Conservation (phyloP, 2,329 filamentous ascomycete species). For the Aspergillus sp. region DNA sequence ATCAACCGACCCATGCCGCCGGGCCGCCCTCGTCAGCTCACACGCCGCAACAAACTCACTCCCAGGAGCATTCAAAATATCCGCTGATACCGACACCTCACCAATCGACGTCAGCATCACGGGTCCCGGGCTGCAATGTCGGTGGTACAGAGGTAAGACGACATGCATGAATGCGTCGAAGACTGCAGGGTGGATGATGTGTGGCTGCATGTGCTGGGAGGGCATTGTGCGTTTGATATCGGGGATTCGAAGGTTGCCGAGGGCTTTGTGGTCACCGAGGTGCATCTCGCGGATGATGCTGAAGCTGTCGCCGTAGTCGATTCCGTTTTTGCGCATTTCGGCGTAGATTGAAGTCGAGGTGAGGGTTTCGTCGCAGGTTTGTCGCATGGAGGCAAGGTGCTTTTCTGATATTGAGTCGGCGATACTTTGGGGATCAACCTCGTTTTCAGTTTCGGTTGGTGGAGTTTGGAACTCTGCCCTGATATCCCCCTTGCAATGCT, state of each 20-base stretch:
- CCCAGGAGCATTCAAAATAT: not conserved
- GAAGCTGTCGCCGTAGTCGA: slow-evolving; percentile 9
- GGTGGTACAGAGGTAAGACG: slow-evolving; percentile 3
- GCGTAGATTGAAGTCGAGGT: not conserved
- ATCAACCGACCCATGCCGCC: slow-evolving; percentile 2
- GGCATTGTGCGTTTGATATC: slow-evolving; percentile 5
- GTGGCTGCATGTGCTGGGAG: not conserved
- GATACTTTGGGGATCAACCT: not conserved
- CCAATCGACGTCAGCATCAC: slow-evolving; percentile 3
- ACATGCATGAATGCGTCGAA: slow-evolving; percentile 13
- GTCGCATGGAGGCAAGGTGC: not conserved
- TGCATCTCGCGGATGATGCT: not conserved
- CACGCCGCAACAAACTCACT: not conserved
- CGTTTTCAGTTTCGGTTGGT: not conserved
- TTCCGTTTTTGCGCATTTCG: slow-evolving; percentile 3
- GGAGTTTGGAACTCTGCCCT: not conserved
- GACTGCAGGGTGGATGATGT: slow-evolving; percentile 3
- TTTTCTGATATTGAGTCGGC: not conserved
- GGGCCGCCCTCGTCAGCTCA: not conserved
- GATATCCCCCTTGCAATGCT: slow-evolving; percentile 4
- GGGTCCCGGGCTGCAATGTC: slow-evolving; percentile 2
- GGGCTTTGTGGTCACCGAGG: not conserved
- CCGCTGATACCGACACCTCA: slow-evolving; percentile 5
- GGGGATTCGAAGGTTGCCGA: not conserved
- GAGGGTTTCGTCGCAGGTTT: not conserved